These are phyloP conservation scores for Aspergillus caelatus DNA, from an alignment of 2,329 filamentous ascomycete genomes.

Conservation along the genomic window DNA sequence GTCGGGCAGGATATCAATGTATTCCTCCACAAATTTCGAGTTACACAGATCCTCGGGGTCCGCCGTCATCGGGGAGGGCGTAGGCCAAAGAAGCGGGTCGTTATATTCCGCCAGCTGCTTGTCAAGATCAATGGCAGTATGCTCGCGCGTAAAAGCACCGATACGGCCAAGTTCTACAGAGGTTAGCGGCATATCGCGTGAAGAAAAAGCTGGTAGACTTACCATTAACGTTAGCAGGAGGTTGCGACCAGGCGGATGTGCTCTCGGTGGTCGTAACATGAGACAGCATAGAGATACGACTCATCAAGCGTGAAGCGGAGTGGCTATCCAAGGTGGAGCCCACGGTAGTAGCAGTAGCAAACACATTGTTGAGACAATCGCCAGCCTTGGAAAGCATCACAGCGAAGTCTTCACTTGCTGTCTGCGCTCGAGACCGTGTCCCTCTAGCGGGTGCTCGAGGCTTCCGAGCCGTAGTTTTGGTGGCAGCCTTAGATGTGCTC, in stretches of 20 bases:
- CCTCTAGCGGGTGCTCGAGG: conserved; percentile 31
- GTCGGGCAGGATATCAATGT: conserved; percentile 80
- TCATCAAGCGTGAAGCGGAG: conserved; percentile 41
- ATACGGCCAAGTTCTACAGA: conserved; percentile 43
- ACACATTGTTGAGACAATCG: conserved; percentile 36
- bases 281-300: conserved; percentile 45
- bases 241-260: conserved; percentile 29
- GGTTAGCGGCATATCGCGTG: conserved; percentile 15
- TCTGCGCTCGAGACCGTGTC: conserved; percentile 30
- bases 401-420: conserved; percentile 38
- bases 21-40: conserved; percentile 72
- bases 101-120: conserved; percentile 47
- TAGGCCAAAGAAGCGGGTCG: conserved; percentile 56
- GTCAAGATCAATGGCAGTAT: conserved; percentile 46
- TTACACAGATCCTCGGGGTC: conserved; percentile 48
- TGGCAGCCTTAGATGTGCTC: conserved; percentile 25
- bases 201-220: conserved; percentile 13
- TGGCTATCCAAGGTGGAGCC: conserved; percentile 46
- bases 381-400: conserved; percentile 41
- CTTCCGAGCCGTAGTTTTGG: conserved; percentile 28
- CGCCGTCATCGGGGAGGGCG: conserved; percentile 19
- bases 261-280: conserved; percentile 42
- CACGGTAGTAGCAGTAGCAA: conserved; percentile 35
- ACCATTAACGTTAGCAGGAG: conserved; percentile 45
- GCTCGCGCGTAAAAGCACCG: conserved; percentile 44